A percentile compares a stretch with the other conserved stretches of the same genome.
phyloP scores from a whole-genome alignment of 2,329 filamentous ascomycete genomes.

The Xylaria multiplex region DNA sequence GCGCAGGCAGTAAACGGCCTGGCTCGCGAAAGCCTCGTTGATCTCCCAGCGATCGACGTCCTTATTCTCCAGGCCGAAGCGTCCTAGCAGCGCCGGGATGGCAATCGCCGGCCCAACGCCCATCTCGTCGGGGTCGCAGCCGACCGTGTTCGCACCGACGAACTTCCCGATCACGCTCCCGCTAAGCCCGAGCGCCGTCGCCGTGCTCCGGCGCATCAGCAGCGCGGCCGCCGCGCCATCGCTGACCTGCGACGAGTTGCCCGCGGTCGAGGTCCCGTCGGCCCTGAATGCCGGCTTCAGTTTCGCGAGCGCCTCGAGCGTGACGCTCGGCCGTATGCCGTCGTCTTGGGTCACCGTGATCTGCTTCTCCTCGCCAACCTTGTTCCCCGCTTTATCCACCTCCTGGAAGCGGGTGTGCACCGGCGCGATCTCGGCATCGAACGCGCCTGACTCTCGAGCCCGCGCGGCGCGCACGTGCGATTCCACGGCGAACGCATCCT shows the following conservation, averaged over 20 bases:
- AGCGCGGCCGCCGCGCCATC: constrained; percentile 88
- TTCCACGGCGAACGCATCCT: constrained; percentile 82
- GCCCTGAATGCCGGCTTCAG: constrained; percentile 87
- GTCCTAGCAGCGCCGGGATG: constrained; percentile 81
- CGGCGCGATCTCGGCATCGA: constrained; percentile 82
- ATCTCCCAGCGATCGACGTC: constrained; percentile 92
- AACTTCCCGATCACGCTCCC: constrained; percentile 82
- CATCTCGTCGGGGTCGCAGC: constrained; percentile 92
- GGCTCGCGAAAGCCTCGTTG: constrained; percentile 82
- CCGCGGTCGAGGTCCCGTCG: constrained; percentile 82
- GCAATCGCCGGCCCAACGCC: constrained; percentile 87
- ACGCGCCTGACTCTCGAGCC: constrained; percentile 75
- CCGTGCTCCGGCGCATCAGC: constrained; percentile 85
- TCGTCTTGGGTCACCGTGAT: constrained; percentile 82
- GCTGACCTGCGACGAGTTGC: constrained; percentile 85
- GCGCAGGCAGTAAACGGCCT: constrained; percentile 76
- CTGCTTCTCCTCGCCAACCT: constrained; percentile 64
- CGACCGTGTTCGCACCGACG: constrained; percentile 77
- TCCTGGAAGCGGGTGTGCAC: constrained; percentile 77
- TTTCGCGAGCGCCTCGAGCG: constrained; percentile 74
- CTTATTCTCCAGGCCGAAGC: constrained; percentile 70
- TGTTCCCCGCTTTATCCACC: constrained; percentile 68
- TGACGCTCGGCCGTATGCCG: constrained; percentile 77
- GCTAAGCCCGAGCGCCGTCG: constrained; percentile 75
- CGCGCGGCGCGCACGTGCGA: constrained; percentile 78